Evolutionary conservation across 176 grass and related monocot genomes (phyloP), one percentile per base, ranked within the genome.

Genomic region (Aegilops speltoides): DNA sequence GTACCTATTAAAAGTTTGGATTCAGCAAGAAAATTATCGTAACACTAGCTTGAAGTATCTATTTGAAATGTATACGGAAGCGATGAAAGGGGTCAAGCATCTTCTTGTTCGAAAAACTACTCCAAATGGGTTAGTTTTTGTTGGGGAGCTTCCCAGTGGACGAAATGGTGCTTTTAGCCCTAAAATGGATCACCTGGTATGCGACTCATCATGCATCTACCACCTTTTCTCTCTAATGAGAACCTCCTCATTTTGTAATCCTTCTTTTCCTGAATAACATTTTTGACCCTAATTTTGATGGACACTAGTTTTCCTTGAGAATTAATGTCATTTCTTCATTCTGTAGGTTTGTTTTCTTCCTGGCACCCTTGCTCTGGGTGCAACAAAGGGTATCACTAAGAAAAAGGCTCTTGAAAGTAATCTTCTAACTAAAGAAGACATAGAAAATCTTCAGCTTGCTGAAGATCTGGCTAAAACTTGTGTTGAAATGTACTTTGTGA

Each of bases 121-220:
- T 86, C 97, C 97, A 45, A 98, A 93, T 83, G 94, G 89, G 16
- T 78, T 98, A 82, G 90, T 94, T 74, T 98, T 98, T 91, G 94
- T 98, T 78, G 94, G 97, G 52, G 97, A 98, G 87, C 92, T 98
- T 80, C 97, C 97, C 14, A 60, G 88, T 82, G 97, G 97, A 76
- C 82, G 85, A 57, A 82, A 83, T 78, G 90, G 93, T 88, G 84
- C 48, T 46, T 94, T 98, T 78, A 98, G 92, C 82, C 94, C 94
- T 40, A 98, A 98, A 96, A 98, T 98, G 97, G 97, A 98, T 86
- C 97, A 98, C 82, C 91, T 98, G 97, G 97, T 98, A 96, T 86
- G 88, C 31, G 64, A 24, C 37, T 73, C 73, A 61, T 80, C 63
- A 15, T 41, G 22, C 26, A 48, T 70, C 17, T 70, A 64, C 63